Evolutionary conservation across 2,329 filamentous ascomycete genomes (phyloP).

Genomic region (Fonsecaea pedrosoi): DNA sequence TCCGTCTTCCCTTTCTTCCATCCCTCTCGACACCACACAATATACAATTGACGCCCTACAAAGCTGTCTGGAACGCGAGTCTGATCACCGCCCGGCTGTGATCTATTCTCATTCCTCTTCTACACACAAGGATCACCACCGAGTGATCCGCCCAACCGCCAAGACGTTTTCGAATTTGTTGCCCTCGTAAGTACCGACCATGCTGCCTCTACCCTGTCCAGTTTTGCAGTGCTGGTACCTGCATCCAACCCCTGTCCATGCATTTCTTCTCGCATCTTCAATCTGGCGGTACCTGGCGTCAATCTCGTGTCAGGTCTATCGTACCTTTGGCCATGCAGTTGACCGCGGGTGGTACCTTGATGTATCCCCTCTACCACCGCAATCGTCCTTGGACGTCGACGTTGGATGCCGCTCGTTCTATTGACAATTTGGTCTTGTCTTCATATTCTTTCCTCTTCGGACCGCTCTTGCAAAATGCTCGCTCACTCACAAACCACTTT

Average conservation of each 20-base stretch:
- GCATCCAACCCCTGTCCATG: constrained; percentile 30
- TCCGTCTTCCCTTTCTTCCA: constrained; percentile 7
- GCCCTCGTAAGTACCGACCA: constrained; percentile 75
- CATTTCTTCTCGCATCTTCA: constrained; percentile 12
- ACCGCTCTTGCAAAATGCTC: constrained; percentile 17
- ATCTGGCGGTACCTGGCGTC: constrained; percentile 15
- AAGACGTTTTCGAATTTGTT: constrained; percentile 99
- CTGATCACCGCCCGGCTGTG: constrained; percentile 31
- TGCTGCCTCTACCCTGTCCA: constrained; percentile 22
- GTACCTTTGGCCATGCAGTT: constrained; percentile 23
- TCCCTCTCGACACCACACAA: constrained; percentile 18
- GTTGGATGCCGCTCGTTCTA: constrained; percentile 18
- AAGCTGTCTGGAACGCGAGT: constrained; percentile 1
- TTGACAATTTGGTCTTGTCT: constrained; percentile 23
- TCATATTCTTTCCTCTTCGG: constrained; percentile 4
- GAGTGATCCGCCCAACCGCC: constrained; percentile 62
- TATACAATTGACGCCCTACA: neutral
- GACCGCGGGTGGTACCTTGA: constrained; percentile 22
- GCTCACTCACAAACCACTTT: constrained; percentile 28
- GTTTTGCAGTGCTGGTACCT: constrained; percentile 33
- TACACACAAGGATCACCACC: constrained; percentile 37
- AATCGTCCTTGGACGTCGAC: neutral
- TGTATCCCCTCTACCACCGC: constrained; percentile 4
- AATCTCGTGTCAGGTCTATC: constrained; percentile 7
- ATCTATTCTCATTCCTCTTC: constrained; percentile 14